Base-by-base conservation (phyloP, 108 stramenopile genomes). In the Stephanodiscus triporus region DNA sequence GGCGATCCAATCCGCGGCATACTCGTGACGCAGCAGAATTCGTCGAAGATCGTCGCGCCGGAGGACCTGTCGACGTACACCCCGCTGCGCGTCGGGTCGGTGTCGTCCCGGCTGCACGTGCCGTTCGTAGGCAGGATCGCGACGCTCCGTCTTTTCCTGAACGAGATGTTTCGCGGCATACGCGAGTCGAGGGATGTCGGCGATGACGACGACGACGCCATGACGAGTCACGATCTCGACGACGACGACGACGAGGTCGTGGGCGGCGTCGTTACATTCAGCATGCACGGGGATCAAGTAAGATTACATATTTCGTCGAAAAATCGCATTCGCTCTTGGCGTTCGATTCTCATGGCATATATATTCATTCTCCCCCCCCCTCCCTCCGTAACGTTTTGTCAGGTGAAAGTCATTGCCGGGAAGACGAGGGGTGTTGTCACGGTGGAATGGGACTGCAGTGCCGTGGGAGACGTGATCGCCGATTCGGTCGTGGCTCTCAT, bases 391-490 rank as follows among this genome's bases (percentile, higher is more conserved):
- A 17, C 43, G 38, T 2, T 49, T 57, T 40, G 2, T 23, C 48
- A 65, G 78, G 84, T 89, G 13, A 88, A 81, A n/a, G 78, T 91
- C 16, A 85, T 75, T 16, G 63, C 85, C 10, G 91, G 91, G 43
- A 88, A 86, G 63, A 83, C 83, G 23, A 73, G 68, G 45, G 85
- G 88, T 9, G 70, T 89, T 6, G 92, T 88, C 37, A 88, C 86
- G 58, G 87, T 95, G 0, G 88, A 85, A 71, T 98, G 96, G 97
- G 88, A 90, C 17, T 95, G 95, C 49, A 94, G 90, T 59, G 93
- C 97, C 26, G 91, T 85, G 9, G 92, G 88, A 19, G 97, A 98
- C 80, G 83, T 96, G 30, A 84, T 98, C 59, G 97, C 97, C 9
- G 97, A 98, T 85, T 90, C 94, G 22, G 77, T 96, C 6, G 88